These are phyloP conservation scores for Tilletiaria anomala DNA, from an alignment of 1,284 basidiomycete genomes.

Conservation along the genomic window DNA sequence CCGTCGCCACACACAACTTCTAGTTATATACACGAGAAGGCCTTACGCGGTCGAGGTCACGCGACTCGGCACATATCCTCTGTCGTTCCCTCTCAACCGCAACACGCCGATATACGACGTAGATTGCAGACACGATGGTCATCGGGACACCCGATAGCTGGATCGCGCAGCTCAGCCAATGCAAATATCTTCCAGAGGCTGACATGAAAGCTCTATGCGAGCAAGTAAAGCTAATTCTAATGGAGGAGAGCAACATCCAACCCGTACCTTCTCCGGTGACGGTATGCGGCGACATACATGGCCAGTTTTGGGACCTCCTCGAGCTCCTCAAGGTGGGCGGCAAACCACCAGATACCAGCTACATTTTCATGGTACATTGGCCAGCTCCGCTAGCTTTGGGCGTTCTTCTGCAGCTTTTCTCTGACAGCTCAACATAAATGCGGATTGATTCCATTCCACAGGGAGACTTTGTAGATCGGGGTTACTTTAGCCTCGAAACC, in stretches of 20 bases:
- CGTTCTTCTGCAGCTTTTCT: background rate
- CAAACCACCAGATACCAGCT: constrained; percentile 71
- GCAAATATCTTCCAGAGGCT: constrained; percentile 70
- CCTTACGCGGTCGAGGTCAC: too few relatives aligned
- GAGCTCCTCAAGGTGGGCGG: constrained; percentile 83
- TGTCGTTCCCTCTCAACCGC: too few relatives aligned
- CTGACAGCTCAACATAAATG: background rate
- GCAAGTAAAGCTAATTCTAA: constrained; percentile 63
- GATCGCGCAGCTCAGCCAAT: constrained; percentile 56
- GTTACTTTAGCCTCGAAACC: constrained; percentile 92
- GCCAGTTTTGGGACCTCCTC: constrained; percentile 87
- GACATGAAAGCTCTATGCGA: constrained; percentile 85
- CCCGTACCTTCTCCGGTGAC: constrained; percentile 80
- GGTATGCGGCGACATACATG: constrained; percentile 85
- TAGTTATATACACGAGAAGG: too few relatives aligned
- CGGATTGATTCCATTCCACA: constrained; percentile 34
- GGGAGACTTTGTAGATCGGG: constrained; percentile 96
- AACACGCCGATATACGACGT: too few relatives aligned
- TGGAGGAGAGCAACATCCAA: constrained; percentile 92
- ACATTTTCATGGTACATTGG: constrained; percentile 80
- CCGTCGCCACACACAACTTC: too few relatives aligned
- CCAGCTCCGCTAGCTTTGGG: background rate
- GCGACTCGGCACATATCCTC: too few relatives aligned
- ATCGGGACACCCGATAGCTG: constrained; percentile 29
- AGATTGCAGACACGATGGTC: background rate